Evolutionary conservation across 495 filamentous ascomycete species (phyloP), one percentile per base, ranked within the genome.

Genomic region (Podospora fimiseda): DNA sequence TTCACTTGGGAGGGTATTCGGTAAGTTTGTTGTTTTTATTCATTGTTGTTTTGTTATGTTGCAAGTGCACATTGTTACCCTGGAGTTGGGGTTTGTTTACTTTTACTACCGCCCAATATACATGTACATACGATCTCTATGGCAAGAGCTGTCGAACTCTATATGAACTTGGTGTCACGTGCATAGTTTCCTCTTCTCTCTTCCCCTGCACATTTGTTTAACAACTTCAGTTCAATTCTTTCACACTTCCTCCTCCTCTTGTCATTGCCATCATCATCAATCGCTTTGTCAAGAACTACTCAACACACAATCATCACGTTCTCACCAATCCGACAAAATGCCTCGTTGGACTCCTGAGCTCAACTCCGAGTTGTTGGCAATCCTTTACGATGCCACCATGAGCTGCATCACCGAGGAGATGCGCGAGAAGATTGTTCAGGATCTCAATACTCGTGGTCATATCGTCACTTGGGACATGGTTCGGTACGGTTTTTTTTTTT

Each of bases 1-100:
- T 67, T 63, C 15, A 61, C 65, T 0, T 63, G 62, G 57, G 67
- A 72, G 39, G 65, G 48, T 7, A 62, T 70, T 37, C 60, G 70
- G 71, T 71, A 66, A 36, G 64, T 64, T 15, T 27, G 45, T 23
- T 38, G 24, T 16, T 9, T 15, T 24, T 55, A 52, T 46, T 11
- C 51, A 1, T 52, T 44, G 30, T n/a, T n/a, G n/a, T n/a, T n/a
- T n/a, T n/a, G n/a, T n/a, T n/a, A n/a, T n/a, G n/a, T n/a, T n/a
- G n/a, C n/a, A n/a, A n/a, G n/a, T n/a, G n/a, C n/a, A n/a, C n/a
- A n/a, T n/a, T n/a, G n/a, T n/a, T n/a, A n/a, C n/a, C n/a, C n/a
- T n/a, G n/a, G n/a, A n/a, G n/a, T n/a, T n/a, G n/a, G n/a, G n/a
- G n/a, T n/a, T n/a, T n/a, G n/a, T n/a, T n/a, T n/a, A n/a, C n/a